Evolutionary conservation across 208 protist genomes (phyloP), one percentile per base, ranked within the genome.

Genomic region (Trypanosoma rangeli): DNA sequence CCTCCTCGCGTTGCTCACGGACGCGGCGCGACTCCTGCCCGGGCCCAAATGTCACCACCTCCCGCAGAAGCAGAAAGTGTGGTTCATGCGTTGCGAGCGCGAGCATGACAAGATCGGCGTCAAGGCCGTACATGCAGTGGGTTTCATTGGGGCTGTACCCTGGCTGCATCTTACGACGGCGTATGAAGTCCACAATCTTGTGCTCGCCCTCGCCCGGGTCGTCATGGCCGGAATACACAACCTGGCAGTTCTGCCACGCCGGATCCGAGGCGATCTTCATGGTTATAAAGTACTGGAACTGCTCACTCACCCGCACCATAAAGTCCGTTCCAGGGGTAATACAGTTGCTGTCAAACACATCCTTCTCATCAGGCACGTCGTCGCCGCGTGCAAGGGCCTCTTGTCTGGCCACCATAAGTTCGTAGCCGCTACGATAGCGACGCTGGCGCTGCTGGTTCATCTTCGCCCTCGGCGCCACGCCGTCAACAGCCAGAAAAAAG

Each of bases 141-240:
- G 86, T 87, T 68, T 90, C 90, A 80, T 99, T 96, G 9, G 98
- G 86, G 71, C 98, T 82, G 83, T 99, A 99, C 18, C 80, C 90
- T 1, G 87, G 86, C 74, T 91, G 73, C 73, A 86, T 85, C 83
- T 98, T 97, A 58, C 95, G 87, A 46, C 82, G 74, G 54, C 99
- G 92, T 69, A 99, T 99, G 78, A 98, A 99, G 56, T 99, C 95
- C 68, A 99, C 99, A 70, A 99, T 99, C 83, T 99, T 99, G 82
- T 99, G 99, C 87, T 99, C 98, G 28, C 99, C 99, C 87, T 99
- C 99, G 4, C 99, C 99, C 13, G 98, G 97, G 60, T 93, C 89
- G 63, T 97, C 84, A 64, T 98, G 92, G 53, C 94, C 97, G 31
- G 95, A 98, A 63, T 98, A 94, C 66, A 99, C 92, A 57, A 99